Conservation (phyloP, 176 grass and related monocot genomes). For the Aegilops bicornis region DNA sequence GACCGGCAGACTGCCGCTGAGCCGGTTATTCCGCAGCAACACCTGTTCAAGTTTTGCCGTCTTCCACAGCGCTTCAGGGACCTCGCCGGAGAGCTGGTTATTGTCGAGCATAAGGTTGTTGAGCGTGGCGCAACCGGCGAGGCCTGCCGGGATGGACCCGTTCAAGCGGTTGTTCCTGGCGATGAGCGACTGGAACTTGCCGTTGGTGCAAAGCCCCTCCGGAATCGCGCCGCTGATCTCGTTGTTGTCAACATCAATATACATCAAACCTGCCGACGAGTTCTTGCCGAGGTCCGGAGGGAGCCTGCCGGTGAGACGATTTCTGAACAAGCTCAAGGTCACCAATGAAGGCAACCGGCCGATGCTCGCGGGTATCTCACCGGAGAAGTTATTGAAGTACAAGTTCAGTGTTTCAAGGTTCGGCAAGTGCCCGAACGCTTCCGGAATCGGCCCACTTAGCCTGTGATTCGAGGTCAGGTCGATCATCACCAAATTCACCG, state of each 20-base stretch:
- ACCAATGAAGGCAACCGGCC: slow-evolving; percentile 34
- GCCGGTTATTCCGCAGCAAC: slow-evolving; percentile 32
- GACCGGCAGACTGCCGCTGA: slow-evolving; percentile 52
- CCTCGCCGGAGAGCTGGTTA: slow-evolving; percentile 60
- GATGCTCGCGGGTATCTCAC: slow-evolving; percentile 74
- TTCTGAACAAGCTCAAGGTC: slow-evolving; percentile 22
- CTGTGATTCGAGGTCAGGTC: slow-evolving; percentile 46
- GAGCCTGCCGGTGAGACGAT: slow-evolving; percentile 54
- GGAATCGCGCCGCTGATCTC: slow-evolving; percentile 57
- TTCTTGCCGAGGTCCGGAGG: slow-evolving; percentile 63
- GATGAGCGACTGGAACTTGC: not conserved
- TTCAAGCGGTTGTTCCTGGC: slow-evolving; percentile 43
- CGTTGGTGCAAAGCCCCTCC: slow-evolving; percentile 41
- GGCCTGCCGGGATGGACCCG: slow-evolving; percentile 57
- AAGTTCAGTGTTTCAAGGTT: slow-evolving; percentile 30
- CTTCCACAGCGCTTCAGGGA: slow-evolving; percentile 56
- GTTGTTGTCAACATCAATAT: slow-evolving; percentile 35
- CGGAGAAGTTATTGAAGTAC: slow-evolving; percentile 48
- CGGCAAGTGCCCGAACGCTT: slow-evolving; percentile 43
- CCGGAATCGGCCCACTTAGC: slow-evolving; percentile 58
- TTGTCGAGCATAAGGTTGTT: not conserved
- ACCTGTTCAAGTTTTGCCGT: slow-evolving; percentile 14
- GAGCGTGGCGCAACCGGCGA: slow-evolving; percentile 54
- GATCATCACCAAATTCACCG: not conserved
- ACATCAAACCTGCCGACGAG: slow-evolving; percentile 6